A percentile compares a stretch with the other conserved stretches of the same genome.
phyloP scores from a whole-genome alignment of 1,139 yeast genomes.

The Pichiaceae sp. region DNA sequence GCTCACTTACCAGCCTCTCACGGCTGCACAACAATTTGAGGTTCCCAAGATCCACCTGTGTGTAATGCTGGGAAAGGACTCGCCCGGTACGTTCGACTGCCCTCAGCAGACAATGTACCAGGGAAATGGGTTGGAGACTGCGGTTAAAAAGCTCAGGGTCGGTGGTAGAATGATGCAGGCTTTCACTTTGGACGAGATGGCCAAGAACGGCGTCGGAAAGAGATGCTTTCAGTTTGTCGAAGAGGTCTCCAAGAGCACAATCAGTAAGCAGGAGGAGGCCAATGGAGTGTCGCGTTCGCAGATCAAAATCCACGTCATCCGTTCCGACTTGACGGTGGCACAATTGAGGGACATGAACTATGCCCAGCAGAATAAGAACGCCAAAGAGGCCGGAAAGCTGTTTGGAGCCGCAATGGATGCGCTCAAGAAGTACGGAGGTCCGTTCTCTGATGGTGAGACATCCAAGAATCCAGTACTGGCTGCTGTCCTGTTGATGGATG shows the following conservation, averaged over 20 bases:
- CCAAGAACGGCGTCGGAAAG: slow-evolving; percentile 68
- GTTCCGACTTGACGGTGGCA: slow-evolving; percentile 55
- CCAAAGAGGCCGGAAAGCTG: slow-evolving; percentile 64
- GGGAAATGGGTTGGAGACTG: slow-evolving; percentile 65
- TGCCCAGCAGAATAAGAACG: slow-evolving; percentile 82
- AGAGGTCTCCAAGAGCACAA: slow-evolving; percentile 45
- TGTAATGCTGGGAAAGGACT: slow-evolving; percentile 68
- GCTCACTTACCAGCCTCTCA: slow-evolving; percentile 49
- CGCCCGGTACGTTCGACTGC: slow-evolving; percentile 65
- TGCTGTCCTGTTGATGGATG: slow-evolving; percentile 77
- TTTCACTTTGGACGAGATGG: slow-evolving; percentile 87
- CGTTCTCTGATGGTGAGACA: slow-evolving; percentile 37
- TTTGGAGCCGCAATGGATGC: slow-evolving; percentile 77
- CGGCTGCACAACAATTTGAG: slow-evolving; percentile 23
- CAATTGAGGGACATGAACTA: slow-evolving; percentile 70
- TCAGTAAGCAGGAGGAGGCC: slow-evolving; percentile 33
- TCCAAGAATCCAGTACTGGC: slow-evolving; percentile 52
- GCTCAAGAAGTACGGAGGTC: slow-evolving; percentile 44
- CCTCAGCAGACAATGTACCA: slow-evolving; percentile 47
- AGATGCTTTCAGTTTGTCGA: slow-evolving; percentile 75
- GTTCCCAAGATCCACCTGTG: slow-evolving; percentile 81
- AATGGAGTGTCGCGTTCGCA: slow-evolving; percentile 40
- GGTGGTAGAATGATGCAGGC: slow-evolving; percentile 93
- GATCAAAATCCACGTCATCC: slow-evolving; percentile 68
- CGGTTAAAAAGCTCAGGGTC: slow-evolving; percentile 66